These are phyloP conservation scores for Metarhizium sp. DNA, from an alignment of 2,329 filamentous ascomycete genomes.

Conservation along the genomic window DNA sequence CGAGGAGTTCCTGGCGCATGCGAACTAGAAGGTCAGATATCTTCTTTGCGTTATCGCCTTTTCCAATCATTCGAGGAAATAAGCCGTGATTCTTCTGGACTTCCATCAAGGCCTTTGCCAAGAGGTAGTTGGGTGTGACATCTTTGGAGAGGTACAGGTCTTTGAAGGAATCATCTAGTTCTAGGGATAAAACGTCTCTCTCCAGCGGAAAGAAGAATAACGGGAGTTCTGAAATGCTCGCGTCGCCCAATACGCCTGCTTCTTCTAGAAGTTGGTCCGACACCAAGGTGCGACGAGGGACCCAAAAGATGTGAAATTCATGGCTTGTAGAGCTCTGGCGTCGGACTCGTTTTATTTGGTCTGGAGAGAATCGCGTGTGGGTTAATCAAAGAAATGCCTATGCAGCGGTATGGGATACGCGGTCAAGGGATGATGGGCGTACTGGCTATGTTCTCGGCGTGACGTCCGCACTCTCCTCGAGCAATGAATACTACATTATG, in stretches of 20 bases:
- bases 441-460: slow-evolving; percentile 85
- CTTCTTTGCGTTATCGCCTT: slow-evolving; percentile 86
- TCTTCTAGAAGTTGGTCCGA: slow-evolving; percentile 90
- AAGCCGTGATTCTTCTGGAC: slow-evolving; percentile 87
- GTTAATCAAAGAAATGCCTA: slow-evolving; percentile 6
- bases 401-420: background rate
- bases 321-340: slow-evolving; percentile 83
- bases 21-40: slow-evolving; percentile 79
- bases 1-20: slow-evolving; percentile 82
- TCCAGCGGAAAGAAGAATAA: slow-evolving; percentile 88
- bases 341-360: slow-evolving; percentile 83
- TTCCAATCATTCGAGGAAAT: slow-evolving; percentile 89
- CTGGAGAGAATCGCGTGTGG: slow-evolving; percentile 39
- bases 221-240: slow-evolving; percentile 78
- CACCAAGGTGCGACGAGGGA: slow-evolving; percentile 82
- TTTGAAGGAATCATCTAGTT: slow-evolving; percentile 76
- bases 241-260: slow-evolving; percentile 84
- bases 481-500: slow-evolving; percentile 92
- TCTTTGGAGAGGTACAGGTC: slow-evolving; percentile 89
- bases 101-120: slow-evolving; percentile 88
- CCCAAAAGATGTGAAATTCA: slow-evolving; percentile 96
- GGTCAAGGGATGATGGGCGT: slow-evolving; percentile 25
- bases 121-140: slow-evolving; percentile 78
- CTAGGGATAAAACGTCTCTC: slow-evolving; percentile 81
- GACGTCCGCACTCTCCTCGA: slow-evolving; percentile 76